Base-by-base conservation (phyloP, 2,329 filamentous ascomycete genomes). In the Xylariaceae sp. region DNA sequence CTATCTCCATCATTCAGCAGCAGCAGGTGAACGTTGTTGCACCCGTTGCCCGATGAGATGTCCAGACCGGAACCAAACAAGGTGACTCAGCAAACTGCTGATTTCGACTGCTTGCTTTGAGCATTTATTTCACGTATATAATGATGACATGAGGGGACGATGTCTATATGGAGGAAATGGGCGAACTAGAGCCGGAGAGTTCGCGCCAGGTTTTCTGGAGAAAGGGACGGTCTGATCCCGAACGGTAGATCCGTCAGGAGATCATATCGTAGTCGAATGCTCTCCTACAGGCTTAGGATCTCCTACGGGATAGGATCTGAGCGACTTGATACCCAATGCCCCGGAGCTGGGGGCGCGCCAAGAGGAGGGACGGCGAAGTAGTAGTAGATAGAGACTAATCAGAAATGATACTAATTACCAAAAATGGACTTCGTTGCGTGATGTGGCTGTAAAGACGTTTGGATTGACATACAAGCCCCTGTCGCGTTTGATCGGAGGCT, bases 1-100 rank as follows among this genome's bases (percentile, higher is more conserved):
- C 47, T 26, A 42, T 38, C 30, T n/a, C 30, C 13, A 32, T 32
- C 30, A 22, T 49, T 16, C 43, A 45, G 41, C 48, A 53, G 39
- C 34, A 49, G 30, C 32, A 45, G 9, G 12, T 17, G 3, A n/a
- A 19, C n/a, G 8, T 22, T 19, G 33, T 4, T 8, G 13, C 19
- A 4, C 9, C 19, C 19, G 19, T 36, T 6, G n/a, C 30, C 13
- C 30, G 16, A 15, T 15, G 13, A 33, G n/a, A 37, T 41, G 22
- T 17, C 38, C 26, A 33, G 34, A 24, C 12, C 13, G 19, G 6
- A 8, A 37, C 30, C 29, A n/a, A 13, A 26, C 6, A 26, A 6
- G 22, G 22, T 6, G 22, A n/a, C n/a, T n/a, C n/a, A n/a, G n/a
- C n/a, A n/a, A n/a, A n/a, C n/a, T n/a, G n/a, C n/a, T n/a, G n/a